Evolutionary conservation across 805 yeast genomes (phyloP).

Genomic region (Barnettozyma sp.): DNA sequence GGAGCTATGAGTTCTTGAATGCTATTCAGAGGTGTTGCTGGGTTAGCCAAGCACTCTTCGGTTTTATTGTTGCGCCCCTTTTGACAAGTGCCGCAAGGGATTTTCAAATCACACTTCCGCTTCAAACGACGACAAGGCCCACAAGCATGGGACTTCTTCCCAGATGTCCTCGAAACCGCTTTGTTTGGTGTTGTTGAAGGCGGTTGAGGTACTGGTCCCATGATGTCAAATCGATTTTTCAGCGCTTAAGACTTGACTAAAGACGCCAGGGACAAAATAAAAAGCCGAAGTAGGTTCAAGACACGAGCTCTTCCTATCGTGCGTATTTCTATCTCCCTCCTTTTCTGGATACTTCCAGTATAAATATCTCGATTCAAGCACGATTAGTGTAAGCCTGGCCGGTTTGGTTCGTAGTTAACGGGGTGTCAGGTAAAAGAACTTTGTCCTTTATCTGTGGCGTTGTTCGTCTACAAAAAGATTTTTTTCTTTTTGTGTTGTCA

Average conservation of each 20-base stretch:
- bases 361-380: no score
- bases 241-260: neutral
- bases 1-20: constrained; percentile 21
- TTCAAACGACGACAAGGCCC: constrained; percentile 26
- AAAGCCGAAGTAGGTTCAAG: no score
- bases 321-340: no score
- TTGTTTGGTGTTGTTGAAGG: constrained; percentile 2
- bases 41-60: constrained; percentile 23
- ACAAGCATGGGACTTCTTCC: constrained; percentile 26
- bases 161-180: constrained; percentile 5
- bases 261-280: no score
- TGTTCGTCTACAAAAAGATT: no score
- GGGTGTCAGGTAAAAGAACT: no score
- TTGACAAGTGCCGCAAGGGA: constrained; percentile 25
- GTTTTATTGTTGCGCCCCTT: constrained; percentile 21
- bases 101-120: constrained; percentile 23
- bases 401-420: no score
- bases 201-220: constrained; percentile 1
- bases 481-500: no score
- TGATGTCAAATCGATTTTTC: neutral
- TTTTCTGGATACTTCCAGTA: no score
- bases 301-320: no score
- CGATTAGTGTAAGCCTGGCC: no score
- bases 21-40: constrained; percentile 21
- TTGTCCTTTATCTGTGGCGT: no score